A percentile compares a stretch with the other conserved stretches of the same genome.
These are phyloP conservation scores for Striga asiatica DNA, from an alignment of 257 asterid species.

Conservation along the genomic window DNA sequence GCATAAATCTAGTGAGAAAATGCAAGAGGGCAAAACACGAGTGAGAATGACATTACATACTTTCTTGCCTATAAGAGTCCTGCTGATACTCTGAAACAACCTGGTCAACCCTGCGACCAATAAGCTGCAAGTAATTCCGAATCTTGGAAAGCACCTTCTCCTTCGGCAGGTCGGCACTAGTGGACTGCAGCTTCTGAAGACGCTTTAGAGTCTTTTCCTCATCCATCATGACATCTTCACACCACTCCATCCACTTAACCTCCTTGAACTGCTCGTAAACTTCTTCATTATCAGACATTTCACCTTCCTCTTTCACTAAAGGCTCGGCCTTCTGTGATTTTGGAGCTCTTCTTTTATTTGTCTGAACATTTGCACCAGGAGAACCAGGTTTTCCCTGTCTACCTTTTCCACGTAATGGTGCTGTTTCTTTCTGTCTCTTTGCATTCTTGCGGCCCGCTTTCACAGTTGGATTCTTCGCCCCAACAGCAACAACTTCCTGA, in stretches of 20 bases:
- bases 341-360: slow-evolving; percentile 36
- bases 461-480: slow-evolving; percentile 47
- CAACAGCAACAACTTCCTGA: slow-evolving; percentile 82
- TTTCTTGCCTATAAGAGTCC: slow-evolving; percentile 76
- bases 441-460: slow-evolving; percentile 65
- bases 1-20: slow-evolving; percentile 12
- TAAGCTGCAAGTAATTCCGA: slow-evolving; percentile 84
- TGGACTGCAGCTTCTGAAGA: slow-evolving; percentile 78
- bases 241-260: slow-evolving; percentile 99
- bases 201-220: slow-evolving; percentile 83
- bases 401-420: slow-evolving; percentile 36
- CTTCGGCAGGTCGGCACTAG: slow-evolving; percentile 85
- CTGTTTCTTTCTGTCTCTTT: slow-evolving; percentile 58
- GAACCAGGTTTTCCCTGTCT: slow-evolving; percentile 49
- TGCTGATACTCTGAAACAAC: slow-evolving; percentile 58
- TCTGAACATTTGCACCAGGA: slow-evolving; percentile 31
- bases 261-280: slow-evolving; percentile 95
- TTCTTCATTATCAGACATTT: slow-evolving; percentile 92
- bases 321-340: slow-evolving; percentile 69
- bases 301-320: slow-evolving; percentile 96
- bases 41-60: slow-evolving; percentile 33
- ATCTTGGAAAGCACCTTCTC: slow-evolving; percentile 87
- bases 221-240: slow-evolving; percentile 81
- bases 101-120: slow-evolving; percentile 89
- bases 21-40: not conserved